A percentile compares a stretch with the other conserved stretches of the same genome.
Evolutionary conservation across 257 asterid species (phyloP).

Genomic region (Plectranthus barbatus): DNA sequence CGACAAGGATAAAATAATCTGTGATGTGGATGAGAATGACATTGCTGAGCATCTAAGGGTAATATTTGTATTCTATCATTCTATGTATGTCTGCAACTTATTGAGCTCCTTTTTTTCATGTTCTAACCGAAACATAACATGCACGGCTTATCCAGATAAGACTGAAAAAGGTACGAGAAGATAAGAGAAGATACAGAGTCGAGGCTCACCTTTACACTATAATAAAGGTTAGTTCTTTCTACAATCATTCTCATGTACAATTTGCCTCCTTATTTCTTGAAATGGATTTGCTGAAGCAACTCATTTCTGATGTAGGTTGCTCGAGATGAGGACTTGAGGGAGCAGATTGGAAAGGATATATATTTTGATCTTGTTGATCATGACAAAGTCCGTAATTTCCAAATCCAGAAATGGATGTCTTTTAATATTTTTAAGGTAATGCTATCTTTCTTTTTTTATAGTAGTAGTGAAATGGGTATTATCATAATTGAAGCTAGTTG

Average conservation of each 20-base stretch:
- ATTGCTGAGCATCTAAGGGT: conserved; percentile 65
- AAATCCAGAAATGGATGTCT: conserved; percentile 72
- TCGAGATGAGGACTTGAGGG: conserved; percentile 73
- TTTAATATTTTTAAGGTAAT: conserved; percentile 77
- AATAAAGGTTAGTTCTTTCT: conserved; percentile 54
- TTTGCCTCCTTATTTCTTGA: conserved; percentile 13
- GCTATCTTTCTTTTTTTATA: background rate
- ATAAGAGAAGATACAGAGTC: conserved; percentile 82
- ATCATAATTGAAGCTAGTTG: background rate
- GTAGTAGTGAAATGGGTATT: background rate
- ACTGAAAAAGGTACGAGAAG: conserved; percentile 95
- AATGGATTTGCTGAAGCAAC: conserved; percentile 16
- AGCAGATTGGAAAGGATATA: conserved; percentile 80
- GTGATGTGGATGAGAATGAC: conserved; percentile 66
- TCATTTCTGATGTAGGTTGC: conserved; percentile 49
- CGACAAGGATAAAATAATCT: conserved; percentile 63
- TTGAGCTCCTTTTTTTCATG: background rate
- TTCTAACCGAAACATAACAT: conserved; percentile 8
- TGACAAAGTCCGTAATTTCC: conserved; percentile 75
- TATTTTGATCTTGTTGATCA: conserved; percentile 90
- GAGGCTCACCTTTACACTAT: conserved; percentile 92
- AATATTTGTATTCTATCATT: conserved; percentile 15
- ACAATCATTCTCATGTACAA: background rate
- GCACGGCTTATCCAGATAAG: conserved; percentile 53
- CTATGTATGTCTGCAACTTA: conserved; percentile 6